Conservation (phyloP, 345 rosid species). For the Barbarea vulgaris region DNA sequence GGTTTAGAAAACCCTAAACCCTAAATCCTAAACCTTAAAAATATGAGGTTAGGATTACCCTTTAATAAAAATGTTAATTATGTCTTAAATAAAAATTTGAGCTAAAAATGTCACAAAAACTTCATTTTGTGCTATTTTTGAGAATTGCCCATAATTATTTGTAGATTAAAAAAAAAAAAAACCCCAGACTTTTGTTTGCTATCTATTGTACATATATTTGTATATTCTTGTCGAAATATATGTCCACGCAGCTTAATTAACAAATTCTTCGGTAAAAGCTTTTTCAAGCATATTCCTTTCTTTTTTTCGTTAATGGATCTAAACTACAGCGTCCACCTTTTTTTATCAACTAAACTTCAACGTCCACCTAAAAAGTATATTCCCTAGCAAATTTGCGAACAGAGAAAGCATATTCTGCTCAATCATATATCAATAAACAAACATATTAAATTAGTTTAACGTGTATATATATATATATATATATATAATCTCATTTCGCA, state of each 20-base stretch:
- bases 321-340: neutral
- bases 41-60: too few species aligned
- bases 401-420: constrained; percentile 28
- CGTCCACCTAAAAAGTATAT: constrained; percentile 16
- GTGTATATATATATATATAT: neutral
- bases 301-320: neutral
- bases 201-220: too few species aligned
- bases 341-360: too few species aligned
- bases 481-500: neutral
- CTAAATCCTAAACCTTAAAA: too few species aligned
- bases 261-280: neutral
- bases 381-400: constrained; percentile 1
- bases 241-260: neutral
- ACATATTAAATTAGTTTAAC: neutral
- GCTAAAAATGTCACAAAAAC: too few species aligned
- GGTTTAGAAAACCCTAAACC: too few species aligned
- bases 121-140: too few species aligned
- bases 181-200: too few species aligned
- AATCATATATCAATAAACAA: neutral
- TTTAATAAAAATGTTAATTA: too few species aligned
- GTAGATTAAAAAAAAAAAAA: too few species aligned
- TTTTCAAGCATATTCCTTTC: neutral
- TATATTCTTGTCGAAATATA: neutral
- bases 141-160: too few species aligned
- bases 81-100: too few species aligned